These are phyloP conservation scores for Lolium multiflorum DNA, from an alignment of 176 grass and related monocot genomes.

Conservation along the genomic window DNA sequence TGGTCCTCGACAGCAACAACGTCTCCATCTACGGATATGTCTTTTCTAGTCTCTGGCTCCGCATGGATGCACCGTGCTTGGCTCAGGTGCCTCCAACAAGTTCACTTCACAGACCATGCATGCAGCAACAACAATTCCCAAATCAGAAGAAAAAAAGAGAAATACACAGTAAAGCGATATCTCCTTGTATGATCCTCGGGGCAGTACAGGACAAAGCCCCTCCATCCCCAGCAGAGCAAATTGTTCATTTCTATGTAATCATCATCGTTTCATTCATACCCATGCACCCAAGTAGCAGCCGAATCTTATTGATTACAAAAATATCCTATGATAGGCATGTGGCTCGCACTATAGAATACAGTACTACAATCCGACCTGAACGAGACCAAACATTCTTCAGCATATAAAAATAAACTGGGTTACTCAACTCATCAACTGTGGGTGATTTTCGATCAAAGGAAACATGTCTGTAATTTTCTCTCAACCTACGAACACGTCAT, in stretches of 20 bases:
- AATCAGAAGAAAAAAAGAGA: neutral
- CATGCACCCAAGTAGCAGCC: constrained; percentile 12
- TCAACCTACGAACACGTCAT: neutral
- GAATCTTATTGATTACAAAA: neutral
- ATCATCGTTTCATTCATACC: constrained; percentile 16
- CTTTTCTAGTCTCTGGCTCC: constrained; percentile 1
- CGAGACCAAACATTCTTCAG: neutral
- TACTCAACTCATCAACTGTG: neutral
- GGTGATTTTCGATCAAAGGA: neutral
- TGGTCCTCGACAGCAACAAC: constrained; percentile 1
- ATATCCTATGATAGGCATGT: neutral
- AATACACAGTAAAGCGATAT: neutral
- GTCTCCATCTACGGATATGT: neutral
- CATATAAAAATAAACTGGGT: neutral
- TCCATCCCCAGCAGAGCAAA: neutral
- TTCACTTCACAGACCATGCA: constrained; percentile 7
- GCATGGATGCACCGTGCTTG: constrained; percentile 37
- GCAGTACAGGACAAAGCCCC: constrained; percentile 8
- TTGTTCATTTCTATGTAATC: constrained; percentile 31
- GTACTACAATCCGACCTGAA: neutral
- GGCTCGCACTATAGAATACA: neutral
- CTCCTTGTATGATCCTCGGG: neutral
- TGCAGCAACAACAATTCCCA: neutral
- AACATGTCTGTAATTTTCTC: neutral
- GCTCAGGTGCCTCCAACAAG: constrained; percentile 24